Percentiles rank a stretch among this genome's conserved stretches.
These are phyloP conservation scores for Chimonanthus salicifolius DNA, from an alignment of 164 flowering plant genomes.

Conservation along the genomic window DNA sequence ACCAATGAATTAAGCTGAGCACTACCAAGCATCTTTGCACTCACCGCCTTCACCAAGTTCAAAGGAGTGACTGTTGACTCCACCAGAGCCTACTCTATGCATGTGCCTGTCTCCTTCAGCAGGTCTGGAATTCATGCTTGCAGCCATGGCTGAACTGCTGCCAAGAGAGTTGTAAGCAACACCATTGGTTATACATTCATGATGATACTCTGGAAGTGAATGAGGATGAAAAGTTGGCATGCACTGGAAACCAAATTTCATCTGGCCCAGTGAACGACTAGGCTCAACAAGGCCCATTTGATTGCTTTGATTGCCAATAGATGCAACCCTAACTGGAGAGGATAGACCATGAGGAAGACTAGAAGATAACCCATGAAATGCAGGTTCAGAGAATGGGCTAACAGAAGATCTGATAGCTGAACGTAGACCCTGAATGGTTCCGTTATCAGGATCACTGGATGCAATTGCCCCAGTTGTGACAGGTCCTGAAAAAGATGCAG, in stretches of 20 bases:
- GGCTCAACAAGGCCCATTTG: constrained; percentile 35
- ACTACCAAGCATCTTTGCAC: constrained; percentile 8
- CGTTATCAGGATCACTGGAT: constrained; percentile 40
- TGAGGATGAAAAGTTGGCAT: constrained; percentile 24
- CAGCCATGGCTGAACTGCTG: constrained; percentile 24
- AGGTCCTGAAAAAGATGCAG: constrained; percentile 27
- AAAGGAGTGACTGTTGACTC: constrained; percentile 24
- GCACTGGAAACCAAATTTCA: constrained; percentile 38
- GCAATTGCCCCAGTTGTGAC: constrained; percentile 26
- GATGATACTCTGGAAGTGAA: constrained; percentile 62
- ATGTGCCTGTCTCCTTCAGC: constrained; percentile 39
- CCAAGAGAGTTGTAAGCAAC: constrained; percentile 37
- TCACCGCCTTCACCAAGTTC: constrained; percentile 46
- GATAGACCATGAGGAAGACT: constrained; percentile 49
- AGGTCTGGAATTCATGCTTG: constrained; percentile 25
- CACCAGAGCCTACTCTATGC: constrained; percentile 33
- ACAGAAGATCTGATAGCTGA: constrained; percentile 26
- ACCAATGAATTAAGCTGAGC: no score
- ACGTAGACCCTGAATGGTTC: constrained; percentile 28
- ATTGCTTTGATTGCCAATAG: constrained; percentile 23
- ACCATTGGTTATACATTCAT: constrained; percentile 39
- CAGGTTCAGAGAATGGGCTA: constrained; percentile 33
- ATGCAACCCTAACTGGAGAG: constrained; percentile 32
- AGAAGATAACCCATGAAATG: constrained; percentile 35
- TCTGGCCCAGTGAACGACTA: constrained; percentile 30